Evolutionary conservation across 257 asterid species (phyloP), one percentile per base, ranked within the genome.

Genomic region (Plantago elongata): DNA sequence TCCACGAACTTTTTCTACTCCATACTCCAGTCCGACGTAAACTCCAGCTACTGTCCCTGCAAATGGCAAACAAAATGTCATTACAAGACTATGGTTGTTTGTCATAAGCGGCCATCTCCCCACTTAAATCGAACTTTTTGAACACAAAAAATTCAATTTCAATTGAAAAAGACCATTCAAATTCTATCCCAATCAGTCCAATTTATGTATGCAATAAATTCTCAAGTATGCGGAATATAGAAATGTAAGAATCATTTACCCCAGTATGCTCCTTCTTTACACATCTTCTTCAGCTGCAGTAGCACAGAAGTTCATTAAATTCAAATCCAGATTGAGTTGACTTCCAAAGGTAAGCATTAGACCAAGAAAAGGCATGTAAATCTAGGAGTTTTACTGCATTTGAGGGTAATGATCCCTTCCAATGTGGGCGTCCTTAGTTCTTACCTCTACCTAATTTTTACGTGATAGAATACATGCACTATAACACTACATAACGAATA

Each of bases 231-330:
- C 40, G 5, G n/a, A 3, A 17, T 5, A 60, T 48, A 63, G 17
- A 38, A 38, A 72, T 52, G 54, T 14, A 68, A 55, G 62, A 17
- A 47, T 13, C 7, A 69, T 95, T 75, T 60, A 90, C 97, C 97
- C 98, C 98, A 87, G 68, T 84, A 85, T 70, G 91, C 98, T 60
- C 91, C 95, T 75, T 90, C 96, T 69, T 77, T 85, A 18, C 98
- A 90, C 98, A 90, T 85, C 68, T 76, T 88, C 83, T 82, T 90
- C 66, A 90, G 77, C 97, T 90, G 93, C 72, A 78, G 65, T 11
- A 65, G n/a, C 27, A 62, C 17, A 34, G 70, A 72, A 48, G 60
- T 51, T 67, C 17, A 16, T 63, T 65, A 64, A 71, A 67, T 68
- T 34, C 34, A 18, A 30, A 62, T 29, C 9, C 45, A 66, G 13